Conservation (phyloP, 768 basidiomycete species). For the Phlebiopsis gigantea region DNA sequence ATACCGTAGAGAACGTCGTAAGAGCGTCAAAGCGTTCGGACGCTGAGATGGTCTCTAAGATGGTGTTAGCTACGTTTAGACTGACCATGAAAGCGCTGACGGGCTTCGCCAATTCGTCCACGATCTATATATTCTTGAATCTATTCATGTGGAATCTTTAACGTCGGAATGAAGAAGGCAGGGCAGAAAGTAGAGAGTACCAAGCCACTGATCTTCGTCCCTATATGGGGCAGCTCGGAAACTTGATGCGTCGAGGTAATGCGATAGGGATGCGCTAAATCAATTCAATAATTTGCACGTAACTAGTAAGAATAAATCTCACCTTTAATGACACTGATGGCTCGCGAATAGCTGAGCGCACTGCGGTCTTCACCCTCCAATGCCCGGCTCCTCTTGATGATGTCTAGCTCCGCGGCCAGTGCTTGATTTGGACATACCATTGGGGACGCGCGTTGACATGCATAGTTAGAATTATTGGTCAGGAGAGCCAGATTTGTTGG, state of each 20-base stretch:
- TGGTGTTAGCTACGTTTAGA: background rate
- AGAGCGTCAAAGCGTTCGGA: conserved; percentile 55
- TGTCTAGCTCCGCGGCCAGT: conserved; percentile 50
- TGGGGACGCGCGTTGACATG: conserved; percentile 60
- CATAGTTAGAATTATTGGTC: conserved; percentile 37
- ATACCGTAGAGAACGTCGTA: conserved; percentile 53
- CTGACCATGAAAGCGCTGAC: conserved; percentile 28
- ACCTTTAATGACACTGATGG: conserved; percentile 51
- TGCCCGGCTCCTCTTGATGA: conserved; percentile 52
- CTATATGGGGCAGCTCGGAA: conserved; percentile 31
- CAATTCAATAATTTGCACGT: background rate
- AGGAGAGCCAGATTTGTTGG: conserved; percentile 19
- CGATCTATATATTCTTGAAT: conserved; percentile 55
- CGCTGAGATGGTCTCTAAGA: conserved; percentile 24
- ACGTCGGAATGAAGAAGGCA: background rate
- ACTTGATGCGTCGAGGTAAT: conserved; percentile 26
- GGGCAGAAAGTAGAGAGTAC: conserved; percentile 16
- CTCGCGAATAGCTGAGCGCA: conserved; percentile 66
- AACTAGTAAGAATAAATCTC: background rate
- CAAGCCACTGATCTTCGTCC: conserved; percentile 31
- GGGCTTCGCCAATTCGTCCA: conserved; percentile 55
- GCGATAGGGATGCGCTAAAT: conserved; percentile 29
- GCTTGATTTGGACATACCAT: conserved; percentile 65
- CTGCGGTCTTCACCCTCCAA: conserved; percentile 66
- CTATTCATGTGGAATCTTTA: conserved; percentile 32